phyloP scores from a whole-genome alignment of 805 yeast species.

The Hemisphaericaspora nanyangensis region DNA sequence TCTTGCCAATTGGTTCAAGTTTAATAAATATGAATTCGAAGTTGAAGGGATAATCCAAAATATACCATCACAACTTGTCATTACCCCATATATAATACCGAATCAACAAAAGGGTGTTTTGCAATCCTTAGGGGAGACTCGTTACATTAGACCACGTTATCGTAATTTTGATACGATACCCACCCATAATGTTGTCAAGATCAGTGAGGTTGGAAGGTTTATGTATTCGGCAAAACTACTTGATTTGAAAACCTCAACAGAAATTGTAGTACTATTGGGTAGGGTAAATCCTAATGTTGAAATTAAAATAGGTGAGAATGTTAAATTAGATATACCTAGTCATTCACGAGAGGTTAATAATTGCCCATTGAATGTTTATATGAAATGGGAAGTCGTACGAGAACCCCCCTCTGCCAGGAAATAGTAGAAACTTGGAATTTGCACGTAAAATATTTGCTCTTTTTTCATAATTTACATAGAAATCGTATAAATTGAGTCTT shows the following conservation, averaged over 20 bases:
- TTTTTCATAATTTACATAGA: too few relatives aligned
- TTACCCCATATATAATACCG: background rate
- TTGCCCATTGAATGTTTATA: conserved; percentile 1
- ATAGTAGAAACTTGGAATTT: too few relatives aligned
- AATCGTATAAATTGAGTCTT: too few relatives aligned
- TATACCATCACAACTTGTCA: background rate
- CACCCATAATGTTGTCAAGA: conserved; percentile 5
- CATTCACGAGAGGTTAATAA: background rate
- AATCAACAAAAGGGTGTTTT: background rate
- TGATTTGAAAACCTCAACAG: background rate
- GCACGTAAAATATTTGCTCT: too few relatives aligned
- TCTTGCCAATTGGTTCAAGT: conserved; percentile 5
- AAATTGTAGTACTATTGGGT: conserved; percentile 2
- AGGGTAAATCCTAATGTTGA: background rate
- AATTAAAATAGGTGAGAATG: conserved; percentile 1
- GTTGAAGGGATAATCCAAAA: background rate
- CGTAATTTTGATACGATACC: background rate
- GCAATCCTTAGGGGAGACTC: background rate
- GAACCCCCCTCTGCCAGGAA: too few relatives aligned
- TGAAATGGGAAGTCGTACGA: conserved; percentile 4
- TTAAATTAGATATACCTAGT: conserved; percentile 2
- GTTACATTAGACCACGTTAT: background rate
- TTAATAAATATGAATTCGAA: conserved; percentile 2
- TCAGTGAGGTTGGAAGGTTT: conserved; percentile 1
- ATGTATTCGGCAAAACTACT: background rate